Evolutionary conservation across 2,329 filamentous ascomycete genomes (phyloP).

Genomic region (Lizonia empirigonia): DNA sequence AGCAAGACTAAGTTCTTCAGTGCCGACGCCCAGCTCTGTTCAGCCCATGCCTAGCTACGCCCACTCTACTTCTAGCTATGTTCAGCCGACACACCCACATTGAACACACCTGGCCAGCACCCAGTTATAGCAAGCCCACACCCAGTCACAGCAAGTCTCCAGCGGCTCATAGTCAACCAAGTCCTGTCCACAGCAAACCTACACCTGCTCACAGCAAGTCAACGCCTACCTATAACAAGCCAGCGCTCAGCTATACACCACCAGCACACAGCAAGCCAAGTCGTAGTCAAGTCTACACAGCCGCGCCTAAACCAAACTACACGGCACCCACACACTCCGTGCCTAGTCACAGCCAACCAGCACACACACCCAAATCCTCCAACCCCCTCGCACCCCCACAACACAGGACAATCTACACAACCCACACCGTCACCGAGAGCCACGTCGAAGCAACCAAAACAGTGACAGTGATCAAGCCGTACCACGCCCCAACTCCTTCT

Average conservation of each 20-base stretch:
- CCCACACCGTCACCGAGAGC: background rate
- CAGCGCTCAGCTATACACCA: background rate
- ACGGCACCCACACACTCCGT: background rate
- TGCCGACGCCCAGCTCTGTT: background rate
- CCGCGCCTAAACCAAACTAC: no score
- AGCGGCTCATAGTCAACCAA: background rate
- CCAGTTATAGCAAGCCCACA: background rate
- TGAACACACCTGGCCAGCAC: background rate
- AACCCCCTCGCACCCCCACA: background rate
- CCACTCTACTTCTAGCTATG: background rate
- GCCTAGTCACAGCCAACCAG: background rate
- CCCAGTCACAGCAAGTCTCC: background rate
- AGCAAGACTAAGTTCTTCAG: background rate
- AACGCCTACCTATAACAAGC: background rate
- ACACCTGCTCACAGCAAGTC: background rate
- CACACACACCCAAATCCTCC: background rate
- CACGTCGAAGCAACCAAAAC: background rate
- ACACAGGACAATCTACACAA: constrained; percentile 1
- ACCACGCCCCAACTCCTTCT: background rate
- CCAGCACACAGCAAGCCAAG: background rate
- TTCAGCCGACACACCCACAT: background rate
- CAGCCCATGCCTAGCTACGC: background rate
- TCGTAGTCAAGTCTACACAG: background rate
- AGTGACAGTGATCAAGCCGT: background rate
- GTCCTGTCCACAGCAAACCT: background rate